These are phyloP conservation scores for Aspergillus ustus DNA, from an alignment of 2,329 filamentous ascomycete species.

Conservation along the genomic window DNA sequence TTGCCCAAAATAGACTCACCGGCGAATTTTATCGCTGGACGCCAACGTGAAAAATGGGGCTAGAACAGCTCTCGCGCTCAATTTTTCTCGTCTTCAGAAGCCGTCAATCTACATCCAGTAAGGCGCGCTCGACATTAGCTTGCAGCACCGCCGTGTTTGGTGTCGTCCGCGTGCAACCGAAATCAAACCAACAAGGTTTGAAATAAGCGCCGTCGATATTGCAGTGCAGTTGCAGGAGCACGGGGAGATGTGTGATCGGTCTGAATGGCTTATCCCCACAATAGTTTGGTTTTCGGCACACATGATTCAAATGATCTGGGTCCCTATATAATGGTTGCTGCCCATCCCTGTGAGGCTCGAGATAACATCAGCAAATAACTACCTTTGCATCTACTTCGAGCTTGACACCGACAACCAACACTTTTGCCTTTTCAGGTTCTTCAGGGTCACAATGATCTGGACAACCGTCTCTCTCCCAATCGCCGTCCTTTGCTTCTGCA, in stretches of 20 bases:
- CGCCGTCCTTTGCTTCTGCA: neutral
- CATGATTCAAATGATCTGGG: neutral
- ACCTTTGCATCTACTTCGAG: neutral
- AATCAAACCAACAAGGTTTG: slow-evolving; percentile 19
- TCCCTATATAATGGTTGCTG: slow-evolving; percentile 1
- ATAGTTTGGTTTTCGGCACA: neutral
- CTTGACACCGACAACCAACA: too few species aligned
- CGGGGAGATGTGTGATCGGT: neutral
- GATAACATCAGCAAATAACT: neutral
- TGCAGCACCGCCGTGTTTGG: slow-evolving; percentile 4
- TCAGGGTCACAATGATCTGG: slow-evolving; percentile 7
- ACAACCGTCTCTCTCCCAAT: neutral
- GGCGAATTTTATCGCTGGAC: neutral
- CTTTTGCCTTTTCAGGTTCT: too few species aligned
- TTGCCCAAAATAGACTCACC: slow-evolving; percentile 10
- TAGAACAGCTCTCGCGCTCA: neutral
- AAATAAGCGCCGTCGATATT: slow-evolving; percentile 20
- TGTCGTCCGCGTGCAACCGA: neutral
- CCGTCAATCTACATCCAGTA: slow-evolving; percentile 3
- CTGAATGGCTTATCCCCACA: neutral
- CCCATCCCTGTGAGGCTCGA: neutral
- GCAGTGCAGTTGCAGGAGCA: slow-evolving; percentile 10
- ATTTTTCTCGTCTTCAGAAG: neutral
- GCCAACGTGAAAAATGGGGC: neutral
- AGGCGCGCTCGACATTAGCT: neutral